These are phyloP conservation scores for Emydomyces testavorans DNA, from an alignment of 2,329 filamentous ascomycete species.

Conservation along the genomic window DNA sequence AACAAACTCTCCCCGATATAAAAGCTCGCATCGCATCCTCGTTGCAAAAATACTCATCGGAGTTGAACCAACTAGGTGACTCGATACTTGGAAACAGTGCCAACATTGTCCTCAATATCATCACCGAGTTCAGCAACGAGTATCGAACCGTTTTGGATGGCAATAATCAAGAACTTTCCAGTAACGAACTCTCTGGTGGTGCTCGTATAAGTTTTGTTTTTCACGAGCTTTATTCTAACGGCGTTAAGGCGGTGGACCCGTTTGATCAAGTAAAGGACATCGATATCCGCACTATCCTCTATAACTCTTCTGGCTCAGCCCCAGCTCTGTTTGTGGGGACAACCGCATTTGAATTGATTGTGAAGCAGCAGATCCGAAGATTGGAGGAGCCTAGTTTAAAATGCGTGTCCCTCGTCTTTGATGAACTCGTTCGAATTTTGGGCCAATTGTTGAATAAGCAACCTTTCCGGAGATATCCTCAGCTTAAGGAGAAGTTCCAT, in stretches of 20 bases:
- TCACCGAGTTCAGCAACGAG: constrained; percentile 96
- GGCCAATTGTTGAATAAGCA: constrained; percentile 79
- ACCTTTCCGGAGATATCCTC: constrained; percentile 85
- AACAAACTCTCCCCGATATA: constrained; percentile 96
- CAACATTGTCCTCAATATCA: constrained; percentile 96
- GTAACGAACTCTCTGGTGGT: constrained; percentile 85
- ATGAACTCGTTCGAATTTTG: constrained; percentile 91
- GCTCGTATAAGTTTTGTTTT: constrained; percentile 98
- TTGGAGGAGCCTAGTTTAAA: constrained; percentile 93
- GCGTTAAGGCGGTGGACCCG: constrained; percentile 92
- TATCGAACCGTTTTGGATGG: constrained; percentile 93
- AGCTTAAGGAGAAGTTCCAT: constrained; percentile 93
- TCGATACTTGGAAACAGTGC: constrained; percentile 92
- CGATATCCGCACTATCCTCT: constrained; percentile 91
- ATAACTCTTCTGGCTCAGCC: constrained; percentile 98
- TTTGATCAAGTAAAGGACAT: constrained; percentile 97
- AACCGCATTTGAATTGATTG: constrained; percentile 94
- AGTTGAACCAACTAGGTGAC: constrained; percentile 74
- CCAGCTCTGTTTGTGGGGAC: constrained; percentile 95
- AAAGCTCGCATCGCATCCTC: constrained; percentile 93
- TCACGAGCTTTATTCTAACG: constrained; percentile 95
- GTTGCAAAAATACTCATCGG: constrained; percentile 76
- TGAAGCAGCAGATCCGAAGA: constrained; percentile 96
- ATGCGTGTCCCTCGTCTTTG: constrained; percentile 93
- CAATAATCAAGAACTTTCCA: constrained; percentile 92